phyloP scores from a whole-genome alignment of 23 red algal genomes.

The Pyropia yezoensis region DNA sequence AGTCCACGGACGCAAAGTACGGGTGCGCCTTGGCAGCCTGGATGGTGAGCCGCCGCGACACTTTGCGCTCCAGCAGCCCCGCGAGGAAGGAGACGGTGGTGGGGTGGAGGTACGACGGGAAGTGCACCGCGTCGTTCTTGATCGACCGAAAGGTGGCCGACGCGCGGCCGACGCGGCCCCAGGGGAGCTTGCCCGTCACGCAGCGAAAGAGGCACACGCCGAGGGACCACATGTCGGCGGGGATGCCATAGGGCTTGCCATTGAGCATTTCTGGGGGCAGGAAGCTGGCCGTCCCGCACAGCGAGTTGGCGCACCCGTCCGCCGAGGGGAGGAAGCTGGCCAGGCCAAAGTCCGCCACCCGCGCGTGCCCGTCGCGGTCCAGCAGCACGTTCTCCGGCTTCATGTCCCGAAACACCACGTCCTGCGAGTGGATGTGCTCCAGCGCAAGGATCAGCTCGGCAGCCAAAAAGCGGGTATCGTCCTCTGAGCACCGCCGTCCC shows the following conservation, averaged over 20 bases:
- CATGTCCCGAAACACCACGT: conserved; percentile 80
- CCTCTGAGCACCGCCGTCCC: conserved; percentile 42
- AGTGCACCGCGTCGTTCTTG: conserved; percentile 11
- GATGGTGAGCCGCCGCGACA: conserved; percentile 2
- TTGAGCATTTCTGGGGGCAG: conserved; percentile 73
- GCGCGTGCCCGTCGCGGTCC: conserved; percentile 60
- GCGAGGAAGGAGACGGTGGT: conserved; percentile 12
- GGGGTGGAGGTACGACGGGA: conserved; percentile 10
- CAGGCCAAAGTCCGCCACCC: conserved; percentile 78
- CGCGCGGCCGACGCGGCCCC: conserved; percentile 18
- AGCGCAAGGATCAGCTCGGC: conserved; percentile 81
- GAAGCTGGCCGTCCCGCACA: conserved; percentile 74
- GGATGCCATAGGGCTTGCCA: conserved; percentile 47
- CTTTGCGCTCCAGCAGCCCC: conserved; percentile 26
- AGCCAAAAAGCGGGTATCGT: conserved; percentile 22
- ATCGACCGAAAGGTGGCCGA: conserved; percentile 49
- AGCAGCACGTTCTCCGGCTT: conserved; percentile 92
- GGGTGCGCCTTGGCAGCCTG: conserved; percentile 24
- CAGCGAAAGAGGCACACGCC: conserved; percentile 53
- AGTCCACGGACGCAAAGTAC: conserved; percentile 41
- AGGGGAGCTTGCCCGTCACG: conserved; percentile 53
- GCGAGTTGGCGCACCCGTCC: conserved; percentile 16
- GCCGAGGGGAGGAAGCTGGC: conserved; percentile 28
- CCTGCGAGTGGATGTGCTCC: conserved; percentile 65
- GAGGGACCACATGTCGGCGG: conserved; percentile 68